Evolutionary conservation across 2,329 filamentous ascomycete species (phyloP), one percentile per base, ranked within the genome.

Genomic region (Ascomycota sp.): DNA sequence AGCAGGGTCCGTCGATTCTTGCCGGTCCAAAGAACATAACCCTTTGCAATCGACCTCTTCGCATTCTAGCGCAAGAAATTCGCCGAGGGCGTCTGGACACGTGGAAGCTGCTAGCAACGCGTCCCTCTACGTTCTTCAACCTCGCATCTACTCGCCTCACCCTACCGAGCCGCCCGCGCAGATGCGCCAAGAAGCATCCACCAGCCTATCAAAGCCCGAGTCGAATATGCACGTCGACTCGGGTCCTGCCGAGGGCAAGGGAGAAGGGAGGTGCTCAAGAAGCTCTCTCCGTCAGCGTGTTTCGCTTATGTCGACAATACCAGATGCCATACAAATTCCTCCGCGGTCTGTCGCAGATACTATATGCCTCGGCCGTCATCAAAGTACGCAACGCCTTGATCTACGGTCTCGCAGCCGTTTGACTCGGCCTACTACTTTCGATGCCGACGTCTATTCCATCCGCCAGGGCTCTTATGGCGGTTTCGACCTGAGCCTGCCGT

Each of bases 281-380:
- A 53, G 54, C 1, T 70, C 66, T 2, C 42, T 70, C 7, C 55
- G 65, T 4, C 57, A 69, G 30, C 56, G 66, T 8, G 52, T 69
- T 1, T 68, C 65, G 3, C 47, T 61, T n/a, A 65, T 60, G 38
- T 60, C 56, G 6, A 61, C 49, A 5, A 54, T 61, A 0, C 65
- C 65, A 0, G 55, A 61, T 5, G 58, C 62, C 1, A 69, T 70
- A 31, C 61, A 59, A 2, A 63, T 70, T 4, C 65, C 65, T 1
- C 54, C 59, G 2, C 40, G 39, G 13, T 39, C 40, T 17, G 32
- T 40, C 9, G 28, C 33, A 3, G 42, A 48, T 12, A 32, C 36
- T 35, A 37, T 7, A 11, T 36, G 3, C 38, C 29, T 12, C 40
- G 8, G 44, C 53, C 13, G 40, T 56, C 39, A 30, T 45, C 33